Evolutionary conservation across 2,329 filamentous ascomycete genomes (phyloP).

Genomic region (Ophiostoma tasmaniense): DNA sequence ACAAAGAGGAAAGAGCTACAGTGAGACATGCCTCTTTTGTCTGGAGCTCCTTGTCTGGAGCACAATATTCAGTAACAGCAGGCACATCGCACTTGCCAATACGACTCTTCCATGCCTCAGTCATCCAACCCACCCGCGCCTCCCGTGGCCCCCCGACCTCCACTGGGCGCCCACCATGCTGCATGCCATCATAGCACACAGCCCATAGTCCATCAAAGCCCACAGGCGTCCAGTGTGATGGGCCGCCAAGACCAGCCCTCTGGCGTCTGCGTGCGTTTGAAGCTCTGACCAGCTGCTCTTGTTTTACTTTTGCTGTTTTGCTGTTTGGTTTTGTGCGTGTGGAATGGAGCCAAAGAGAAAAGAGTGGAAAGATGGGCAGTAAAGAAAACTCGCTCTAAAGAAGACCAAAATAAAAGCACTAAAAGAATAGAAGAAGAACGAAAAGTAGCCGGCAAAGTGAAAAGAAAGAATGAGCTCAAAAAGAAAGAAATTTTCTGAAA

Average conservation of each 20-base stretch:
- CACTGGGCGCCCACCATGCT: not conserved
- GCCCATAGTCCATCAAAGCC: no score
- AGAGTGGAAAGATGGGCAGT: not conserved
- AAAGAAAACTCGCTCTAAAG: not conserved
- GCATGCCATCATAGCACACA: not conserved
- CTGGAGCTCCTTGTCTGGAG: not conserved
- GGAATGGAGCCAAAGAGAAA: not conserved
- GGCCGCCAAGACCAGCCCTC: constrained; percentile 4
- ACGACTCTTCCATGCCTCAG: constrained; percentile 1
- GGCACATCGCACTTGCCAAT: not conserved
- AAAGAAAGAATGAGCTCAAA: not conserved
- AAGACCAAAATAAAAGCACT: no score
- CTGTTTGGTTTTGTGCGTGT: not conserved
- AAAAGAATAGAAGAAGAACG: not conserved
- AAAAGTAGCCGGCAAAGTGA: not conserved
- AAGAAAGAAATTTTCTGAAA: not conserved
- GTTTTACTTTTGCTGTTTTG: no score
- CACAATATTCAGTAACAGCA: not conserved
- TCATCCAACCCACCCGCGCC: not conserved
- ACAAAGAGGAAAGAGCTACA: not conserved
- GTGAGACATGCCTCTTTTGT: not conserved
- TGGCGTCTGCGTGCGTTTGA: not conserved
- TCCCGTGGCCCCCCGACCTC: not conserved
- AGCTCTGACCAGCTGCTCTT: not conserved
- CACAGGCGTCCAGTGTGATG: not conserved